Conservation (phyloP, 306 rosid genomes). For the Oemleria cerasiformis region DNA sequence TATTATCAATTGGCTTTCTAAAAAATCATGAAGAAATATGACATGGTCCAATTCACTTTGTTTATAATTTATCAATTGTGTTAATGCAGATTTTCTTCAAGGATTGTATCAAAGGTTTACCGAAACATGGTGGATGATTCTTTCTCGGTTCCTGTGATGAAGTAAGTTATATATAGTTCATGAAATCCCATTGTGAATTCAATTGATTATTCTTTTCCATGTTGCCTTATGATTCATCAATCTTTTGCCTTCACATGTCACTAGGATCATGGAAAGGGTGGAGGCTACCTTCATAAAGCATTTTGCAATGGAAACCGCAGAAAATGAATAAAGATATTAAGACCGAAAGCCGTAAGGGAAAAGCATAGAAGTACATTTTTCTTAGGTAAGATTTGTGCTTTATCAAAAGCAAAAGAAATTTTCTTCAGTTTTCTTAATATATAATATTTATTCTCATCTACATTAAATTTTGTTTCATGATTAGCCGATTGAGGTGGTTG, state of each 20-base stretch:
- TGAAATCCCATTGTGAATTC: not conserved
- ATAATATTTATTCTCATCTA: too few species aligned
- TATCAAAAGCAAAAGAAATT: not conserved
- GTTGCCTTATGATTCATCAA: not conserved
- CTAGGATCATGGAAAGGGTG: constrained; percentile 59
- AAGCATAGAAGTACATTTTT: constrained; percentile 47
- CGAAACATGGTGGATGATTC: constrained; percentile 67
- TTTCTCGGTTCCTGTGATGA: constrained; percentile 51
- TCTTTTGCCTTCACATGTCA: constrained; percentile 39
- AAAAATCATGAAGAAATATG: too few species aligned
- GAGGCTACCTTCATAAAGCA: constrained; percentile 59
- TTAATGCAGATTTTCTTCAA: constrained; percentile 39
- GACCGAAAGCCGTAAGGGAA: constrained; percentile 46
- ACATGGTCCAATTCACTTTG: too few species aligned
- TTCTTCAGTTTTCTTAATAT: too few species aligned
- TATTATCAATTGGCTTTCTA: too few species aligned
- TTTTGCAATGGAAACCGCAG: constrained; percentile 48
- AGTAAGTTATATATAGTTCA: constrained; percentile 31
- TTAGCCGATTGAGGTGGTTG: too few species aligned
- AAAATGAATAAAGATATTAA: constrained; percentile 45
- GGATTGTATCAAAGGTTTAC: constrained; percentile 57
- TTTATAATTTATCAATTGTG: constrained; percentile 7
- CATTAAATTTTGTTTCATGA: too few species aligned
- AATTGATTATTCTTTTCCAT: not conserved
- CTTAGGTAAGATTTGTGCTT: constrained; percentile 34